Conservation (phyloP, 148 eudicot species). For the Heliosperma pusillum region DNA sequence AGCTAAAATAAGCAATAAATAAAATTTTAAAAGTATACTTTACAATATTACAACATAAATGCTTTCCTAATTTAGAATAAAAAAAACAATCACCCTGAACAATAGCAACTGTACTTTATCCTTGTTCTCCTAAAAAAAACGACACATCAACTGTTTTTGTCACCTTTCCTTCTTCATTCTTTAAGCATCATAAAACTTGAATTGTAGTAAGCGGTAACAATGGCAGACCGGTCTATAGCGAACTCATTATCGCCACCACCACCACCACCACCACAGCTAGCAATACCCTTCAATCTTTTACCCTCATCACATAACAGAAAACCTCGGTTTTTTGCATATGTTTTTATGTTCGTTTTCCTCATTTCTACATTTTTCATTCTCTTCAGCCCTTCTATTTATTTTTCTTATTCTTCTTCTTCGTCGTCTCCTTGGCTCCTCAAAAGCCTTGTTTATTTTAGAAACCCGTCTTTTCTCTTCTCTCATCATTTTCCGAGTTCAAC, state of each 20-base stretch:
- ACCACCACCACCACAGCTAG: not conserved
- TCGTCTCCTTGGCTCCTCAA: constrained; percentile 26
- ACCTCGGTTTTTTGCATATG: constrained; percentile 30
- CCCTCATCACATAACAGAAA: constrained; percentile 22
- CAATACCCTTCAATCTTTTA: constrained; percentile 11
- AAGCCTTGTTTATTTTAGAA: constrained; percentile 17
- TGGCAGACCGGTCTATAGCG: constrained; percentile 12
- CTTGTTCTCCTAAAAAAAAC: not conserved
- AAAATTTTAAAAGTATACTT: no score
- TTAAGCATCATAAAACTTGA: not conserved
- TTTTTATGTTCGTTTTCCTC: constrained; percentile 35
- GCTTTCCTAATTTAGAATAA: no score
- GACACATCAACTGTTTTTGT: not conserved
- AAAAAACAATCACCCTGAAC: no score
- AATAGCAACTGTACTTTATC: not conserved
- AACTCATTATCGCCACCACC: not conserved
- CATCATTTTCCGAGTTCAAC: constrained; percentile 34
- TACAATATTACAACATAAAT: no score
- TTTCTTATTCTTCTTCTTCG: constrained; percentile 15
- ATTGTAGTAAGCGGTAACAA: not conserved
- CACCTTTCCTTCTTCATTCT: not conserved
- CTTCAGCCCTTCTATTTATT: constrained; percentile 28
- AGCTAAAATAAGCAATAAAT: no score
- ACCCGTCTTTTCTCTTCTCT: constrained; percentile 26
- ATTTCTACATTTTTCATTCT: constrained; percentile 35